Percentiles rank a stretch among this genome's conserved stretches.
phyloP scores from a whole-genome alignment of 2,329 filamentous ascomycete genomes.

The Ceratocystis huliohia region DNA sequence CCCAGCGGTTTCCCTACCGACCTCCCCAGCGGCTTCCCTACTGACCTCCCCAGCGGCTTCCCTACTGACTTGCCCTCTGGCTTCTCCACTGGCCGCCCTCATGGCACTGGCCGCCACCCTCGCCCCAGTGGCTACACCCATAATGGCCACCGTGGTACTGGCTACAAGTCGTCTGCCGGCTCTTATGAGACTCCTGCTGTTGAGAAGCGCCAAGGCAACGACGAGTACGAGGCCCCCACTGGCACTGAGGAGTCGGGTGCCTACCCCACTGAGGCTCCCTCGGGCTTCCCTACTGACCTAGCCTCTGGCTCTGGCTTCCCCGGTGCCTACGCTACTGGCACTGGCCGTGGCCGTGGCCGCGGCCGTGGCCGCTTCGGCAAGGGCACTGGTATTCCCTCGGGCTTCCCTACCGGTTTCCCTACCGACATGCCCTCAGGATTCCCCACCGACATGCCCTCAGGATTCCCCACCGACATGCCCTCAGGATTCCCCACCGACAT shows the following conservation, averaged over 20 bases:
- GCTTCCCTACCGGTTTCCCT: not conserved
- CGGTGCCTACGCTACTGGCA: too few species aligned
- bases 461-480: not conserved
- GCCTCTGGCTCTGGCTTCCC: not conserved
- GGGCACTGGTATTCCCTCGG: not conserved
- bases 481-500: too few species aligned
- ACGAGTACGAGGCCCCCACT: not conserved
- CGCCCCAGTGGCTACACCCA: conserved; percentile 11
- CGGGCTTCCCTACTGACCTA: not conserved
- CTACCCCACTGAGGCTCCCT: not conserved
- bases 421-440: not conserved
- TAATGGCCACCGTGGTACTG: not conserved
- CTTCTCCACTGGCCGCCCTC: conserved; percentile 1
- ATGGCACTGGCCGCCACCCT: not conserved
- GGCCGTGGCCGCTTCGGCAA: too few species aligned
- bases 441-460: not conserved
- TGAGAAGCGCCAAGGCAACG: too few species aligned
- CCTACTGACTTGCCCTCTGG: not conserved
- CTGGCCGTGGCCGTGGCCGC: too few species aligned
- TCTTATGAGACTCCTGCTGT: too few species aligned
- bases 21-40: not conserved
- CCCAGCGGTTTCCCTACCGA: not conserved
- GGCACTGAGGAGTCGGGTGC: not conserved
- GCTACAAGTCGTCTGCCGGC: too few species aligned
- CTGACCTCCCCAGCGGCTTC: not conserved